Evolutionary conservation across 306 rosid species (phyloP).

Genomic region (Ziziphus jujuba): DNA sequence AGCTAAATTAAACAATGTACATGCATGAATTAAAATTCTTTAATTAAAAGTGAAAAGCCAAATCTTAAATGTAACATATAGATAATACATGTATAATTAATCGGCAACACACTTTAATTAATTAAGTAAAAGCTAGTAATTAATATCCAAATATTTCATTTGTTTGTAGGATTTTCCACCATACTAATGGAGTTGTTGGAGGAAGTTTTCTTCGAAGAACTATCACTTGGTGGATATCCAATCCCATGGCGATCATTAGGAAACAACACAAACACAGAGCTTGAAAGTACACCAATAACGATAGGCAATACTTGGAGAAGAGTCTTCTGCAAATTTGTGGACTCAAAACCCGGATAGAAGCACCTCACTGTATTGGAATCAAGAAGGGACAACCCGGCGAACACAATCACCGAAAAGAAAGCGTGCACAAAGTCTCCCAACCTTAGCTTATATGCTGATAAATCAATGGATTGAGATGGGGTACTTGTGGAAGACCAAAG

Average conservation of each 20-base stretch:
- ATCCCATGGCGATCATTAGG: slow-evolving; percentile 80
- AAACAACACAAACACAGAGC: slow-evolving; percentile 48
- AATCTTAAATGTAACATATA: too few relatives aligned
- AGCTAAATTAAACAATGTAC: too few relatives aligned
- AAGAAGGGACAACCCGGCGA: slow-evolving; percentile 52
- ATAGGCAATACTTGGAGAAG: slow-evolving; percentile 64
- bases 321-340: slow-evolving; percentile 21
- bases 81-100: too few relatives aligned
- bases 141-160: too few relatives aligned
- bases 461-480: slow-evolving; percentile 28
- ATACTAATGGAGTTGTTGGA: too few relatives aligned
- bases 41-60: too few relatives aligned
- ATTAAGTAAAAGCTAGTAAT: too few relatives aligned
- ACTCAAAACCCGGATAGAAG: slow-evolving; percentile 52
- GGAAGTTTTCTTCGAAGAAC: slow-evolving; percentile 3
- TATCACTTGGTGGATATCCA: slow-evolving; percentile 53
- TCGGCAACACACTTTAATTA: too few relatives aligned
- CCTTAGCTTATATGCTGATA: slow-evolving; percentile 48
- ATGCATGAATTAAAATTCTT: too few relatives aligned
- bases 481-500: slow-evolving; percentile 60
- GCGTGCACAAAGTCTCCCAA: slow-evolving; percentile 74
- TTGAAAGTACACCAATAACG: slow-evolving; percentile 51
- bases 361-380: slow-evolving; percentile 58
- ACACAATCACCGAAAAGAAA: slow-evolving; percentile 42
- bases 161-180: too few relatives aligned